phyloP scores from a whole-genome alignment of 805 yeast species.

The Metschnikowia lochheadii region DNA sequence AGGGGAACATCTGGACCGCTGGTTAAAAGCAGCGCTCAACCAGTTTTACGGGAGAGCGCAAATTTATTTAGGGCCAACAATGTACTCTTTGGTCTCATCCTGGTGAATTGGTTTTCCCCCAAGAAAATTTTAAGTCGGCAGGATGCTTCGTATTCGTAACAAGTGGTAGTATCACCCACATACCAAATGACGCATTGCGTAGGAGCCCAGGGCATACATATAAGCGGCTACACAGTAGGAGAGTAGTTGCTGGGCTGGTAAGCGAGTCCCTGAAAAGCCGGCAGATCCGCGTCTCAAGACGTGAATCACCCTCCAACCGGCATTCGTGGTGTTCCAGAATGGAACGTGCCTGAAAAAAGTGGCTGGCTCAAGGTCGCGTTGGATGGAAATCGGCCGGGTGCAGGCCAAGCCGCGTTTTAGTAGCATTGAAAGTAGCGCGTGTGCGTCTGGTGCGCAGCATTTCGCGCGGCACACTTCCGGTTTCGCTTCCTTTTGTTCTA shows the following conservation, averaged over 20 bases:
- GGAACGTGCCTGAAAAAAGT: slow-evolving; percentile 2
- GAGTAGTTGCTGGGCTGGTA: background rate
- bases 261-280: background rate
- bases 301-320: background rate
- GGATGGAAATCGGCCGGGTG: background rate
- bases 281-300: background rate
- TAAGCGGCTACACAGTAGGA: background rate
- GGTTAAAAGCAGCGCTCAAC: too few species aligned
- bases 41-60: too few species aligned
- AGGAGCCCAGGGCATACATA: background rate
- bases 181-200: background rate
- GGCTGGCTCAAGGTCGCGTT: slow-evolving; percentile 2
- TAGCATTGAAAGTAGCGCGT: background rate
- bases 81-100: too few species aligned
- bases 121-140: too few species aligned
- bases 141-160: too few species aligned
- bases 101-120: too few species aligned
- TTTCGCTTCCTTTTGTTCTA: background rate
- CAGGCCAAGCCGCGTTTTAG: slow-evolving; percentile 3
- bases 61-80: background rate
- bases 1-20: background rate
- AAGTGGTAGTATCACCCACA: background rate
- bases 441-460: background rate
- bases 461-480: background rate
- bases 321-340: background rate